These are phyloP conservation scores for Eucalyptus pauciflora DNA, from an alignment of 345 rosid genomes.

Conservation along the genomic window DNA sequence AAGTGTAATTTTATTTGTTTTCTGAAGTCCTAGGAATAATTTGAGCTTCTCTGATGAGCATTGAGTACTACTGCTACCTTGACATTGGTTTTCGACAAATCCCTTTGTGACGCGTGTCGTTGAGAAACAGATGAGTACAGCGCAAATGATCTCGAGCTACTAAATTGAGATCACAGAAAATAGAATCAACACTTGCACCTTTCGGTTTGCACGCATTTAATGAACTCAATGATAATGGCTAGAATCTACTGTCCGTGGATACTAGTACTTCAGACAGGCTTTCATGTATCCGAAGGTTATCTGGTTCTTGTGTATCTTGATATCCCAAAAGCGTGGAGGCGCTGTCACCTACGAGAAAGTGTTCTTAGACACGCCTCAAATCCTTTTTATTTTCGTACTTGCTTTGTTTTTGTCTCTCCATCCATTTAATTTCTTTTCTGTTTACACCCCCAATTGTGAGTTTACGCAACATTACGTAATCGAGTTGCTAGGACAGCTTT, in stretches of 20 bases:
- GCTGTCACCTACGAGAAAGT: background rate
- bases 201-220: background rate
- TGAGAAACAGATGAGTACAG: background rate
- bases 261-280: background rate
- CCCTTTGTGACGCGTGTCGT: background rate
- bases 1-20: background rate
- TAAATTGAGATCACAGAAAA: background rate
- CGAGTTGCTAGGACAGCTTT: background rate
- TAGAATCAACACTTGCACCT: background rate
- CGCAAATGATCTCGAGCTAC: background rate
- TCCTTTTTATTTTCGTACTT: background rate
- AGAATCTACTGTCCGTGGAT: background rate
- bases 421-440: background rate
- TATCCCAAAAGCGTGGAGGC: background rate
- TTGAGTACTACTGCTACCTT: background rate
- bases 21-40: background rate
- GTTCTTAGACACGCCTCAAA: background rate
- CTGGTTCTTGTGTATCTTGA: background rate
- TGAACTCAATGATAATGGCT: background rate
- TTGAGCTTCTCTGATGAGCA: background rate
- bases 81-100: background rate
- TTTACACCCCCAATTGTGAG: background rate
- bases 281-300: background rate
- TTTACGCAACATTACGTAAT: background rate
- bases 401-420: background rate